Base-by-base conservation (phyloP, 1,284 basidiomycete genomes). In the Leucoagaricus sp. region DNA sequence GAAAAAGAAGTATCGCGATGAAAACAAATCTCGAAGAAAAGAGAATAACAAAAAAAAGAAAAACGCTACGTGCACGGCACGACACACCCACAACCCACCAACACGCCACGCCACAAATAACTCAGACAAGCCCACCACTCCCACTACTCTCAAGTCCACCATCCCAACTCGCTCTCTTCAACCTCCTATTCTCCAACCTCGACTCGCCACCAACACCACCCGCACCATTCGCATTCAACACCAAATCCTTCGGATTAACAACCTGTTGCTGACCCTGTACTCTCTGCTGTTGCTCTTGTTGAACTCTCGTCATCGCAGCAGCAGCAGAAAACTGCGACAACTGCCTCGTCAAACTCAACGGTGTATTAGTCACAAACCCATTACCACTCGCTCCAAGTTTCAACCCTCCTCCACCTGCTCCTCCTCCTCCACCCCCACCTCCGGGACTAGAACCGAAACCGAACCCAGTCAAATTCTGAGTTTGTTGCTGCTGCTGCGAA, bases 151-250 rank as follows among this genome's bases (percentile, higher is more conserved):
- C n/a, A n/a, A n/a, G n/a, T n/a, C n/a, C n/a, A n/a, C 87, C 86
- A 67, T 89, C 88, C 87, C 88, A 89, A 67, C 87, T 90, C 41
- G 83, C 83, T 66, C 87, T 77, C 77, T 90, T 89, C n/a, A n/a
- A n/a, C 64, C 86, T 75, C 73, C 88, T 88, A 64, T 84, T 84
- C 64, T 84, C 82, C 57, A n/a, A n/a, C n/a, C n/a, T n/a, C n/a
- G n/a, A n/a, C n/a, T n/a, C n/a, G n/a, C n/a, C 36, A 25, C 42
- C 34, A 17, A 23, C 47, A 28, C 26, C 26, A 48, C 42, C 47
- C 21, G 31, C 33, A 21, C 46, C 46, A 31, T 41, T 34, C n/a
- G 26, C 49, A 33, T 57, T 57, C 60, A 87, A 59, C 57, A 86
- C 69, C 60, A 89, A 66, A 66, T 90, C 87, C 67, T 87, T 81